Conservation (phyloP, 192 early-diverging fungal genomes). For the Pilobolus umbonatus region DNA sequence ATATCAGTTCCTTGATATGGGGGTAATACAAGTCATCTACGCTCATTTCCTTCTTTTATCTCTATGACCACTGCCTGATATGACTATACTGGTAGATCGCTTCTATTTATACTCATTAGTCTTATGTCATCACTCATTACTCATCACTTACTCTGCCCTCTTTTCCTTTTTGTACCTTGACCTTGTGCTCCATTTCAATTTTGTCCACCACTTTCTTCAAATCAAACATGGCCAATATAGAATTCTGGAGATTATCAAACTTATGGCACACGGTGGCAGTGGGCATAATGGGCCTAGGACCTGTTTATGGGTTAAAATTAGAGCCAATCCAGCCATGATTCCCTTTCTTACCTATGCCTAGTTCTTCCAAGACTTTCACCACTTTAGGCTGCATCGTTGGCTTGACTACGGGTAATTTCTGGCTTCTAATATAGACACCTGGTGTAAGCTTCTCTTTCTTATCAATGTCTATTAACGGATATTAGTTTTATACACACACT, state of each 20-base stretch:
- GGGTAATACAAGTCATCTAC: too few relatives aligned
- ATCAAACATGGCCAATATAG: slow-evolving; percentile 74
- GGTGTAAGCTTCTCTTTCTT: slow-evolving; percentile 54
- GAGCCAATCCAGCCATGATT: not conserved
- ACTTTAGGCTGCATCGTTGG: slow-evolving; percentile 46
- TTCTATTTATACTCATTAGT: not conserved
- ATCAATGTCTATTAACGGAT: not conserved
- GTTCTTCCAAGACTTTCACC: slow-evolving; percentile 52
- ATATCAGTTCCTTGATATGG: too few relatives aligned
- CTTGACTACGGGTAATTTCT: slow-evolving; percentile 52
- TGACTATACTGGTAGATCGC: slow-evolving; percentile 11
- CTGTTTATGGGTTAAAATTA: slow-evolving; percentile 8
- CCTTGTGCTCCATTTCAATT: slow-evolving; percentile 60
- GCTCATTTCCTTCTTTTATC: slow-evolving; percentile 15
- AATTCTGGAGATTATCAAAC: slow-evolving; percentile 72
- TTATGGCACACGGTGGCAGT: slow-evolving; percentile 75
- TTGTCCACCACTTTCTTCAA: slow-evolving; percentile 80
- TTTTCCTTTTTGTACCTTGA: slow-evolving; percentile 8
- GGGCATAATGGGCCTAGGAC: slow-evolving; percentile 73
- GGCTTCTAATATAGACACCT: slow-evolving; percentile 60
- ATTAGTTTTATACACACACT: not conserved
- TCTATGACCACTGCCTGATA: not conserved
- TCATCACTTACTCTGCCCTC: slow-evolving; percentile 2
- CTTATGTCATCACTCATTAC: not conserved
- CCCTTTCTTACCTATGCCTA: slow-evolving; percentile 41